Conservation (phyloP, 371 early-diverging fungal genomes). For the Circinella umbellata region DNA sequence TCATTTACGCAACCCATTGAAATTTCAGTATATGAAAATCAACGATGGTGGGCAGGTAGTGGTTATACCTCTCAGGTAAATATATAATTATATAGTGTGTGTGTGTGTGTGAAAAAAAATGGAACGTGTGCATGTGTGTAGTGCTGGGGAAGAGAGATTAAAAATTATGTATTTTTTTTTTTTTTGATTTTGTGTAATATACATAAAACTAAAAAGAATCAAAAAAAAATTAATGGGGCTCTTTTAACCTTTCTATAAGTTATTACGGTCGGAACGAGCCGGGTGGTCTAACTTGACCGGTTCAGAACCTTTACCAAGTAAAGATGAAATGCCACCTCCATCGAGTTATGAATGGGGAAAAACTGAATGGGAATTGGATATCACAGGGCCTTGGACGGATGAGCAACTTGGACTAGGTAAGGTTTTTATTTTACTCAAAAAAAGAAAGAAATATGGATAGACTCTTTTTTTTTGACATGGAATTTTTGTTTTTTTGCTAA, state of each 20-base stretch:
- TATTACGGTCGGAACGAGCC: constrained; percentile 29
- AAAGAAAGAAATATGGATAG: neutral
- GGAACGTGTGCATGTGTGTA: neutral
- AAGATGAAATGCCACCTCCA: constrained; percentile 27
- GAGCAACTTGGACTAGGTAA: constrained; percentile 34
- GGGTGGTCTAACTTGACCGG: constrained; percentile 39
- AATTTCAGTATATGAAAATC: constrained; percentile 34
- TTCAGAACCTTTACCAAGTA: constrained; percentile 23
- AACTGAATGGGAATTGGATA: constrained; percentile 31
- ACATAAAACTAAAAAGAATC: neutral
- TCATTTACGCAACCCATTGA: constrained; percentile 8
- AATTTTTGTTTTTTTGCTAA: neutral
- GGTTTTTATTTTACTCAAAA: constrained; percentile 4
- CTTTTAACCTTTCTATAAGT: constrained; percentile 10
- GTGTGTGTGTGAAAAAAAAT: neutral
- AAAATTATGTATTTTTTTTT: no score
- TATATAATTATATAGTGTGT: neutral
- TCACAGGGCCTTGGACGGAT: constrained; percentile 36
- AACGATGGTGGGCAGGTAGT: constrained; percentile 31
- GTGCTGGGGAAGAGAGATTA: neutral
- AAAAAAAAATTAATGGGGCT: neutral
- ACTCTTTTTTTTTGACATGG: neutral
- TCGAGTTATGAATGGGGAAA: constrained; percentile 24
- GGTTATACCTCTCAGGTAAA: constrained; percentile 27
- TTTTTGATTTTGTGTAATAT: no score